A percentile compares a stretch with the other conserved stretches of the same genome.
These are phyloP conservation scores for Penicillium italicum DNA, from an alignment of 2,329 filamentous ascomycete species.

Conservation along the genomic window DNA sequence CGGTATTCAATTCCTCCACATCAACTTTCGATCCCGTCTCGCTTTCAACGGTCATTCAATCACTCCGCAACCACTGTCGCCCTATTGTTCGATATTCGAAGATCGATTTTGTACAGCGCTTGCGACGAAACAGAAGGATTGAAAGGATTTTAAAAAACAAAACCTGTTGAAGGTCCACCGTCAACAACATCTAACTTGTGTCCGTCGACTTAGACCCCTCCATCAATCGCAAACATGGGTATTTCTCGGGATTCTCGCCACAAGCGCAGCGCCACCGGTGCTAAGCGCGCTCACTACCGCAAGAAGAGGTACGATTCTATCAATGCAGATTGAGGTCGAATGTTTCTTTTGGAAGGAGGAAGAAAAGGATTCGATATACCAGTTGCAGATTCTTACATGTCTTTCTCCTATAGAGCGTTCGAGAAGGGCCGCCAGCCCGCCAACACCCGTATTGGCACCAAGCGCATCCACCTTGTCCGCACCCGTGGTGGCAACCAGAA, in stretches of 20 bases:
- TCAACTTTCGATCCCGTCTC: constrained; percentile 5
- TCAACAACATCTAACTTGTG: constrained; percentile 11
- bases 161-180: constrained; percentile 7
- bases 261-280: constrained; percentile 99
- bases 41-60: not conserved
- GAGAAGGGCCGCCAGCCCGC: constrained; percentile 99
- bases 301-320: constrained; percentile 56
- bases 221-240: constrained; percentile 87
- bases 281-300: constrained; percentile 91
- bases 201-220: constrained; percentile 37
- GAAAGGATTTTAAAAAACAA: constrained; percentile 2
- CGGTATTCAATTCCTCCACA: constrained; percentile 8
- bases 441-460: constrained; percentile 97
- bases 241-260: constrained; percentile 99
- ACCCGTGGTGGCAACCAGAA: constrained; percentile 99
- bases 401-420: constrained; percentile 83
- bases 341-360: not conserved
- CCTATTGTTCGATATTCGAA: constrained; percentile 3
- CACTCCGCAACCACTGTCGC: constrained; percentile 2
- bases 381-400: constrained; percentile 56
- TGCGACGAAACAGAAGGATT: constrained; percentile 22
- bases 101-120: constrained; percentile 9
- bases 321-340: constrained; percentile 45
- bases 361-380: not conserved
- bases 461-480: constrained; percentile 95